phyloP scores from a whole-genome alignment of 2,329 filamentous ascomycete species.

The Penicillium sp. region DNA sequence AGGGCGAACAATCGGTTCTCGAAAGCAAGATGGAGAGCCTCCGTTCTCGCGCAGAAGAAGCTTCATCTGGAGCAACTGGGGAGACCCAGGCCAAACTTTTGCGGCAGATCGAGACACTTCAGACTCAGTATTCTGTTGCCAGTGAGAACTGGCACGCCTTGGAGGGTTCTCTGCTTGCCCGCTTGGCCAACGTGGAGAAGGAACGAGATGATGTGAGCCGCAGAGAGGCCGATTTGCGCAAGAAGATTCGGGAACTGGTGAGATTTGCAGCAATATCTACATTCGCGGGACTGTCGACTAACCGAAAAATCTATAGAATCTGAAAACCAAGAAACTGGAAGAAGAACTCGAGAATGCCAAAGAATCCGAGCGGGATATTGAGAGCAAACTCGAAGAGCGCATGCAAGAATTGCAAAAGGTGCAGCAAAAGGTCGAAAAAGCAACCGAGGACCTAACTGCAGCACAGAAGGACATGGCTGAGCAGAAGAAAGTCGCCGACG shows the following conservation, averaged over 20 bases:
- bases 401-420: conserved; percentile 54
- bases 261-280: conserved; percentile 30
- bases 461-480: conserved; percentile 53
- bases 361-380: conserved; percentile 38
- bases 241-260: conserved; percentile 82
- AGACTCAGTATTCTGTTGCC: conserved; percentile 90
- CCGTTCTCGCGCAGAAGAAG: conserved; percentile 80
- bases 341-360: conserved; percentile 72
- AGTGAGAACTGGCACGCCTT: conserved; percentile 98
- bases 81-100: conserved; percentile 85
- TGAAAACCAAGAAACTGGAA: conserved; percentile 64
- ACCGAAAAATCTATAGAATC: conserved; percentile 48
- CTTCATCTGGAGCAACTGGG: conserved; percentile 72
- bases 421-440: conserved; percentile 39
- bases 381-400: conserved; percentile 59
- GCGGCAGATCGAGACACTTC: conserved; percentile 88
- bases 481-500: conserved; percentile 57
- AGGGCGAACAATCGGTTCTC: conserved; percentile 68
- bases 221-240: conserved; percentile 77
- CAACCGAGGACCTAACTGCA: conserved; percentile 61
- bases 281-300: background rate
- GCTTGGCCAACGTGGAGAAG: conserved; percentile 74
- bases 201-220: conserved; percentile 81
- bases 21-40: conserved; percentile 89
- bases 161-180: conserved; percentile 75